Percentiles rank a stretch among this genome's conserved stretches.
phyloP scores from a whole-genome alignment of 1,284 basidiomycete species.

The Cryptococcus hybrid region DNA sequence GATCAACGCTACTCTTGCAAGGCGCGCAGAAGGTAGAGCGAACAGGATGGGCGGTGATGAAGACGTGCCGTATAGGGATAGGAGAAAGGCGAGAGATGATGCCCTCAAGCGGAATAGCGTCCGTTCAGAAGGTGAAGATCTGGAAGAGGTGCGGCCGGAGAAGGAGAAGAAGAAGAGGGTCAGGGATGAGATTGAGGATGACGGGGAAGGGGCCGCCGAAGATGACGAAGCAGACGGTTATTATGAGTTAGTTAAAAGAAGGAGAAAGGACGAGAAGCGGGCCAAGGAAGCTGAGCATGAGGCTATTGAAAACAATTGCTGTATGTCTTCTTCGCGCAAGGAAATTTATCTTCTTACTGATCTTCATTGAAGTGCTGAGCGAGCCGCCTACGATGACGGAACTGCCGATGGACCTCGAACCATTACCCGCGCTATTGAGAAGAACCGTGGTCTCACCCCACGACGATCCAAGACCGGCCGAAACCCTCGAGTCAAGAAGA shows the following conservation, averaged over 20 bases:
- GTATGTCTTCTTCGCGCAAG: constrained; percentile 52
- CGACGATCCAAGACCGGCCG: constrained; percentile 77
- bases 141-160: constrained; percentile 34
- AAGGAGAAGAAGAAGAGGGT: constrained; percentile 51
- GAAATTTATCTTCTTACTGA: neutral
- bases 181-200: constrained; percentile 52
- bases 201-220: constrained; percentile 49
- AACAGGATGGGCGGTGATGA: constrained; percentile 68
- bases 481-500: constrained; percentile 95
- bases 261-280: constrained; percentile 67
- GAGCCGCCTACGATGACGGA: constrained; percentile 55
- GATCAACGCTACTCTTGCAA: constrained; percentile 73
- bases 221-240: constrained; percentile 63
- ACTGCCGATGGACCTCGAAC: constrained; percentile 70
- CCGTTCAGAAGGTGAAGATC: constrained; percentile 38
- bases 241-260: constrained; percentile 79
- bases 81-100: constrained; percentile 52
- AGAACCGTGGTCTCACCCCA: constrained; percentile 90
- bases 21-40: constrained; percentile 63
- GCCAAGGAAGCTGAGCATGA: constrained; percentile 81
- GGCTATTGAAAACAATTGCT: constrained; percentile 59
- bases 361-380: constrained; percentile 1
- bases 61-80: constrained; percentile 57
- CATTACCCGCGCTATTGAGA: constrained; percentile 82
- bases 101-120: constrained; percentile 51